Conservation (phyloP, 352 stramenopile species). For the Phytophthora macrochlamydospora region DNA sequence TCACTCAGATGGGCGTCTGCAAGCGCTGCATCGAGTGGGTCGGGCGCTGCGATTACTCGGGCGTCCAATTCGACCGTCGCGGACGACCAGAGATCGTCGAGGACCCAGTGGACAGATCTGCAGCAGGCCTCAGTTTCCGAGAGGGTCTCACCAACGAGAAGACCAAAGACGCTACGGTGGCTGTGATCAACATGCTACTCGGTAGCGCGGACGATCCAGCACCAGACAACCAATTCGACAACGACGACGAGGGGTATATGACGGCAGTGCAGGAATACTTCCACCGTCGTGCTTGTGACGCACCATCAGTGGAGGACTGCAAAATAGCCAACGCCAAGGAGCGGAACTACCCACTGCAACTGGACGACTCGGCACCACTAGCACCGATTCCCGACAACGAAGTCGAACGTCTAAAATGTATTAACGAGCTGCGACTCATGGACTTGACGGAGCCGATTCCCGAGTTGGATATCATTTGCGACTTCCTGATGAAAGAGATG, state of each 20-base stretch:
- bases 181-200: constrained; percentile 45
- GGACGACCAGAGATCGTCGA: constrained; percentile 32
- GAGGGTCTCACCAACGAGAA: constrained; percentile 24
- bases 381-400: constrained; percentile 52
- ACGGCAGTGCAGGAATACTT: constrained; percentile 43
- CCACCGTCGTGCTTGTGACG: constrained; percentile 21
- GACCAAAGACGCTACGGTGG: constrained; percentile 37
- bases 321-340: constrained; percentile 42
- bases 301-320: constrained; percentile 30
- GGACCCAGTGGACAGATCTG: constrained; percentile 7
- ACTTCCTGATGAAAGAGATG: constrained; percentile 52
- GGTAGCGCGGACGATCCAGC: not conserved
- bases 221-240: constrained; percentile 1
- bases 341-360: constrained; percentile 45
- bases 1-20: constrained; percentile 38
- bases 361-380: constrained; percentile 20
- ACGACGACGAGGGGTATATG: constrained; percentile 31
- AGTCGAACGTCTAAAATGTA: constrained; percentile 36
- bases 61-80: constrained; percentile 27
- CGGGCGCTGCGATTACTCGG: constrained; percentile 44
- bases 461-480: constrained; percentile 67
- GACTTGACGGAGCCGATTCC: constrained; percentile 40
- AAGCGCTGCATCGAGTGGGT: constrained; percentile 51
- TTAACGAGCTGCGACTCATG: constrained; percentile 45
- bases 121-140: constrained; percentile 26